These are phyloP conservation scores for Ophiostoma novo-ulmi DNA, from an alignment of 2,329 filamentous ascomycete species.

Conservation along the genomic window DNA sequence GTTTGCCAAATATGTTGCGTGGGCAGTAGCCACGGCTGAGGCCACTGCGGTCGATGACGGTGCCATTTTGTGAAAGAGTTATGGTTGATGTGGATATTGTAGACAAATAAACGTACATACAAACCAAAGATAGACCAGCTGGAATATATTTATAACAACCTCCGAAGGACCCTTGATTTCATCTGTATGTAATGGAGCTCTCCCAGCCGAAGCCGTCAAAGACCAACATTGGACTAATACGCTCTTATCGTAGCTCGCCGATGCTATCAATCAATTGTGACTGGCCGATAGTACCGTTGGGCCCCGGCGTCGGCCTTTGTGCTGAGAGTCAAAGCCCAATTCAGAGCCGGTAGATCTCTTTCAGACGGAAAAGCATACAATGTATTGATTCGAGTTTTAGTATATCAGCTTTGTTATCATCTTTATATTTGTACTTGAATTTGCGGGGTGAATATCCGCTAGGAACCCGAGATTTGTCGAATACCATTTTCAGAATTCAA, in stretches of 20 bases:
- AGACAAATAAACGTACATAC: background rate
- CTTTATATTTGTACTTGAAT: too few species aligned
- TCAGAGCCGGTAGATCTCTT: background rate
- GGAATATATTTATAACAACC: background rate
- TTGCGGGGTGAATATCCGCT: too few species aligned
- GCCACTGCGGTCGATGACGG: slow-evolving; percentile 6
- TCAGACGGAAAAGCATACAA: too few species aligned
- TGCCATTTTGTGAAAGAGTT: slow-evolving; percentile 9
- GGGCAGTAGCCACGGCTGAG: slow-evolving; percentile 20
- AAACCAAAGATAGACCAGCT: background rate
- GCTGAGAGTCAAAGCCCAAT: background rate
- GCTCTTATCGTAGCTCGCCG: background rate
- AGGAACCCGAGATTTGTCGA: too few species aligned
- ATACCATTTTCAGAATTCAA: too few species aligned
- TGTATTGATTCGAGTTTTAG: too few species aligned
- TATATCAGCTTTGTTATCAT: too few species aligned
- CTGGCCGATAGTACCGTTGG: background rate
- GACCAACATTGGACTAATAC: background rate
- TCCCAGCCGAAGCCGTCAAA: background rate
- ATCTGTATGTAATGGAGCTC: background rate
- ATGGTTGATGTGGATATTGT: background rate
- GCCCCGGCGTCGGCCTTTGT: background rate
- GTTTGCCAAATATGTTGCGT: slow-evolving; percentile 21
- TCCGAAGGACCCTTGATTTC: background rate
- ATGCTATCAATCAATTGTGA: background rate